These are phyloP conservation scores for Phoma sp. DNA, from an alignment of 2,329 filamentous ascomycete species.

Conservation along the genomic window DNA sequence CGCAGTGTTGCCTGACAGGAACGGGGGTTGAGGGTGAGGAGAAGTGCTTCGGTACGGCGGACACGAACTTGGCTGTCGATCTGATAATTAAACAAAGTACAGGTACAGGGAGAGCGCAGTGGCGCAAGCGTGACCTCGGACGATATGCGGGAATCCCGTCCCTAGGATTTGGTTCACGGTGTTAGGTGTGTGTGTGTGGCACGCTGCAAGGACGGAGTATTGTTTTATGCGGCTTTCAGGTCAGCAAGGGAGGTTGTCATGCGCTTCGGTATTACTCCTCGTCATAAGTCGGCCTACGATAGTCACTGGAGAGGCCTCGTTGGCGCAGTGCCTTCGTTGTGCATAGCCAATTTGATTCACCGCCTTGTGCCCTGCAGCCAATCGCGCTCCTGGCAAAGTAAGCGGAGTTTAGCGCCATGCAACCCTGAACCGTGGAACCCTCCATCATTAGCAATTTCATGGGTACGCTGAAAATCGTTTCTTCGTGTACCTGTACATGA, in stretches of 20 bases:
- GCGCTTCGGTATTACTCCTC: conserved; percentile 25
- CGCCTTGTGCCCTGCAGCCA: conserved; percentile 24
- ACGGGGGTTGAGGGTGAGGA: conserved; percentile 2
- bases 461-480: conserved; percentile 1
- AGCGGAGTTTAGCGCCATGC: conserved; percentile 27
- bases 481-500: not conserved
- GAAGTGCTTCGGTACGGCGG: not conserved
- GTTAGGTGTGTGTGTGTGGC: conserved; percentile 24
- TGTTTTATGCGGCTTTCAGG: conserved; percentile 25
- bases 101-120: conserved; percentile 21
- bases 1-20: conserved; percentile 30
- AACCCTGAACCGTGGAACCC: conserved; percentile 2
- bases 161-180: conserved; percentile 26
- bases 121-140: conserved; percentile 37
- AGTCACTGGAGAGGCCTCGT: conserved; percentile 26
- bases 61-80: conserved; percentile 8
- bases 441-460: conserved; percentile 1
- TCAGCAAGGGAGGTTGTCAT: conserved; percentile 26
- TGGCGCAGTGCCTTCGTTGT: conserved; percentile 18
- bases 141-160: conserved; percentile 28
- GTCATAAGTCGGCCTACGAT: conserved; percentile 26
- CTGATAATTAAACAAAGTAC: conserved; percentile 23
- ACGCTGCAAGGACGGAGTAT: conserved; percentile 22
- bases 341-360: conserved; percentile 18
- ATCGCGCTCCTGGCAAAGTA: conserved; percentile 31